Evolutionary conservation across 2,329 filamentous ascomycete species (phyloP), one percentile per base, ranked within the genome.

Genomic region (Colletotrichum sansevieriae): DNA sequence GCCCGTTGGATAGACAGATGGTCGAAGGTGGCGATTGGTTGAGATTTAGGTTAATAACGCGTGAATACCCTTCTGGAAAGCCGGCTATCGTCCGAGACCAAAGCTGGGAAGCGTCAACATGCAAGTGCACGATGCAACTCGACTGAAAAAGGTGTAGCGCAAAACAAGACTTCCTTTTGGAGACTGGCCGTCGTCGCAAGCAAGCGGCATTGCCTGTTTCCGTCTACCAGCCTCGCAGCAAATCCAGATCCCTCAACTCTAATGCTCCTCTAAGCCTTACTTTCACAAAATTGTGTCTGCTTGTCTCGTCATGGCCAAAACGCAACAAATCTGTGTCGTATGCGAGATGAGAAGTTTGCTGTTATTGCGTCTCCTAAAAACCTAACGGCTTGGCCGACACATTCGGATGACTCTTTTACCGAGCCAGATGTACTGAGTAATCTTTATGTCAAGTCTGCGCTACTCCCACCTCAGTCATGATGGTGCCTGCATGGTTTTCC

Each of bases 321-420:
- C 15, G 8, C 29, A 10, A 20, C 22, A 18, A 33, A 37, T 54
- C 55, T 44, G n/a, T 11, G 13, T 46, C 12, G 39, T 44, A 43
- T 54, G 51, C 41, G 55, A 52, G 22, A 51, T 51, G 25, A 9
- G 43, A 63, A 57, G 35, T 41, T 20, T 51, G 18, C 59, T 37
- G 18, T 49, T 44, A 29, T 47, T 25, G 4, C 33, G n/a, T n/a
- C 6, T 33, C 22, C 37, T 2, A 20, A 10, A 20, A 20, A 18
- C 35, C 13, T 3, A 35, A 13, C 35, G 20, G 15, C 29, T 15
- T 33, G 18, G 22, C 44, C 43, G 60, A 12, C 20, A 4, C 4
- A 59, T 57, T 39, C 60, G 60, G 65, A 52, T 52, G 44, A 13
- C 37, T 2, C 5, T 3, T 15, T 18, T 10, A 43, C 44, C 51